Conservation (phyloP, 805 yeast species). For the Schizosaccharomyces japonicus region DNA sequence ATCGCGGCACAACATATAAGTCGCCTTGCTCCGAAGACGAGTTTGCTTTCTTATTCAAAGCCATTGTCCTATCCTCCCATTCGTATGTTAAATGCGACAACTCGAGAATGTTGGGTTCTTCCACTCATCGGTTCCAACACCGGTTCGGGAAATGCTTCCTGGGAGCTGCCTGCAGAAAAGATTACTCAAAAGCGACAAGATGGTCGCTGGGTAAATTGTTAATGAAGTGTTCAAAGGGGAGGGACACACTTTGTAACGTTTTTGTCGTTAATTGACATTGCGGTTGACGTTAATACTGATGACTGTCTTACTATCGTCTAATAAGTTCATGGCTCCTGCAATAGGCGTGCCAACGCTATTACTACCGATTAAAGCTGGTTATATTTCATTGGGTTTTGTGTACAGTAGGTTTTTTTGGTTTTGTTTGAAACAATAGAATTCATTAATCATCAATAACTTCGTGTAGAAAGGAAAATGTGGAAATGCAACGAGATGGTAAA, state of each 20-base stretch:
- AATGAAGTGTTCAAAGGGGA: too few species aligned
- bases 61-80: conserved; percentile 86
- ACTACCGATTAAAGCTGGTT: not conserved
- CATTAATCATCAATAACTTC: too few species aligned
- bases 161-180: conserved; percentile 68
- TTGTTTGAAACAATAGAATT: too few species aligned
- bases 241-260: too few species aligned
- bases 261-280: not conserved
- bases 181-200: conserved; percentile 42
- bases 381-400: not conserved
- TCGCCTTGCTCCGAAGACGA: conserved; percentile 42
- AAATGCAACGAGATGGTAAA: too few species aligned
- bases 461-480: too few species aligned
- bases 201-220: conserved; percentile 42
- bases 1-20: conserved; percentile 52
- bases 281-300: not conserved
- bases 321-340: not conserved
- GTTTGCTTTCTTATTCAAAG: conserved; percentile 59
- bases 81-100: conserved; percentile 28
- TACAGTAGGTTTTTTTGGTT: too few species aligned
- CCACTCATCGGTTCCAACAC: conserved; percentile 70
- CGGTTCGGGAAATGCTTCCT: conserved; percentile 66
- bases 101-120: conserved; percentile 68
- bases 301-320: not conserved
- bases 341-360: not conserved